phyloP scores from a whole-genome alignment of 1,284 basidiomycete species.

The Ganoderma boninense region DNA sequence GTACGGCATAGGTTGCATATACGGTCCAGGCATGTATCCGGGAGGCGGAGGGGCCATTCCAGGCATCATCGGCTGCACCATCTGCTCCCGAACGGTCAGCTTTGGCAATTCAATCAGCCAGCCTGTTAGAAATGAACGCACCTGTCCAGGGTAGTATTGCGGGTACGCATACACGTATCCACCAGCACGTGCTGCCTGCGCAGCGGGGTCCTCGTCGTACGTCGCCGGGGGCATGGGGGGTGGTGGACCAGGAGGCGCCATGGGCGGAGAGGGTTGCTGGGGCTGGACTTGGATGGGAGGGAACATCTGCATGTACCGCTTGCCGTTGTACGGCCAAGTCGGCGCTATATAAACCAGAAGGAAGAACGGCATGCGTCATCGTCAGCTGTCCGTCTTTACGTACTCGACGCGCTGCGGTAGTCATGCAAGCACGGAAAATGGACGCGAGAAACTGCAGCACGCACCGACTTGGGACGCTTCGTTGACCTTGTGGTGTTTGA shows the following conservation, averaged over 20 bases:
- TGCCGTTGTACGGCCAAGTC: conserved; percentile 90
- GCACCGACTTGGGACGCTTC: conserved; percentile 78
- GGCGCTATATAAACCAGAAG: conserved; percentile 54
- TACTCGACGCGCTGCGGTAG: conserved; percentile 13
- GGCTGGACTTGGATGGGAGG: conserved; percentile 64
- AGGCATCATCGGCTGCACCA: conserved; percentile 75
- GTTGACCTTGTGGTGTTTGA: conserved; percentile 85
- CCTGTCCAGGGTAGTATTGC: conserved; percentile 80
- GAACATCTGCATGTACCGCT: conserved; percentile 84
- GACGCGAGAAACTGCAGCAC: conserved; percentile 42
- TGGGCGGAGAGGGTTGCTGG: conserved; percentile 64
- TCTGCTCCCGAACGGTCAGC: conserved; percentile 21
- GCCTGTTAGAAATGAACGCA: conserved; percentile 39
- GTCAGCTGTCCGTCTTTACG: conserved; percentile 8
- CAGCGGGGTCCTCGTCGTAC: conserved; percentile 74
- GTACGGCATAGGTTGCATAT: conserved; percentile 85
- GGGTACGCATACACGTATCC: conserved; percentile 78
- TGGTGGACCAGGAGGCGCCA: conserved; percentile 70
- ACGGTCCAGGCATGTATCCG: conserved; percentile 76
- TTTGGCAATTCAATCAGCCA: conserved; percentile 14
- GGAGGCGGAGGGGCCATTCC: conserved; percentile 82
- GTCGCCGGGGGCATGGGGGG: conserved; percentile 73
- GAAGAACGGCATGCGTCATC: neutral
- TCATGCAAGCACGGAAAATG: neutral
- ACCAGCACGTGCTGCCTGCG: conserved; percentile 66